These are phyloP conservation scores for Neospermospora avenae DNA, from an alignment of 2,329 filamentous ascomycete species.

Conservation along the genomic window DNA sequence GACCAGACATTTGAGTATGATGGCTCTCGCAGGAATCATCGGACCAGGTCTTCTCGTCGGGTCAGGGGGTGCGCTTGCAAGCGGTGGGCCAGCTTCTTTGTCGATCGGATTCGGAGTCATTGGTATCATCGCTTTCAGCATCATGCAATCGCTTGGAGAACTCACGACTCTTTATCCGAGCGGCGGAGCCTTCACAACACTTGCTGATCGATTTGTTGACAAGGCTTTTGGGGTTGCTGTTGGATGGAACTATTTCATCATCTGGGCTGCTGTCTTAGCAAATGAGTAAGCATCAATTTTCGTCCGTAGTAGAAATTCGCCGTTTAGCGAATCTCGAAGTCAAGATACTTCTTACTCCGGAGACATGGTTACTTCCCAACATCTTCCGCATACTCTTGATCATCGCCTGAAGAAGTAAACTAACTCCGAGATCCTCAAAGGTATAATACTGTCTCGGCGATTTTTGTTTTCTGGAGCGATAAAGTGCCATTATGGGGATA, in stretches of 20 bases:
- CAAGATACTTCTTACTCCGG: too few relatives aligned
- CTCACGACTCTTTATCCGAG: constrained; percentile 71
- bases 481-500: constrained; percentile 61
- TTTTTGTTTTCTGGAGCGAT: constrained; percentile 64
- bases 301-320: too few relatives aligned
- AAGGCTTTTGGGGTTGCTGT: constrained; percentile 66
- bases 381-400: too few relatives aligned
- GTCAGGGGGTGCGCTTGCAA: constrained; percentile 63
- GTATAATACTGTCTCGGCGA: constrained; percentile 67
- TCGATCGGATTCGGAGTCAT: constrained; percentile 72
- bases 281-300: constrained; percentile 46
- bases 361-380: too few relatives aligned
- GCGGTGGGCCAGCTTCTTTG: constrained; percentile 67
- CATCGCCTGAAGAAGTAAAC: too few relatives aligned
- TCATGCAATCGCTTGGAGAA: constrained; percentile 66
- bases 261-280: constrained; percentile 46
- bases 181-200: constrained; percentile 67
- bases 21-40: constrained; percentile 45
- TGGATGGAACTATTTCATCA: constrained; percentile 43
- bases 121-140: constrained; percentile 60
- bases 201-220: constrained; percentile 69
- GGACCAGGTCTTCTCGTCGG: constrained; percentile 72
- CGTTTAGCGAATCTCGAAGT: too few relatives aligned
- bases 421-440: too few relatives aligned
- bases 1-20: constrained; percentile 62